Evolutionary conservation across 2,329 filamentous ascomycete species (phyloP).

Genomic region (Sporothrix brunneoviolacea): DNA sequence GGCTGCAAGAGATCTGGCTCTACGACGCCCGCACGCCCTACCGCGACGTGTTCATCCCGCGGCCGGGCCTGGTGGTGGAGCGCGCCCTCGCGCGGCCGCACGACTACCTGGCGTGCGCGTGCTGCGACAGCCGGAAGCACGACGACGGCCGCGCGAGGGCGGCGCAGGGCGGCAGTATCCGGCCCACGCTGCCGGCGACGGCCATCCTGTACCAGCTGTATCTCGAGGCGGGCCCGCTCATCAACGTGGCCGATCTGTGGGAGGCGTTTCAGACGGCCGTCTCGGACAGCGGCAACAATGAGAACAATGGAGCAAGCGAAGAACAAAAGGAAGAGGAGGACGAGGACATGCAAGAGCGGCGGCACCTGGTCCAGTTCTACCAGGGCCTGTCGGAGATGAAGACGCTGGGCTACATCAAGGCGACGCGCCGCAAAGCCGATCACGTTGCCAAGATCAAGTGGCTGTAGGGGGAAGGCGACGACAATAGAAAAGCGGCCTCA

Average conservation of each 20-base stretch:
- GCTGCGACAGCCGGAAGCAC: conserved; percentile 40
- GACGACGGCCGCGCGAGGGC: conserved; percentile 13
- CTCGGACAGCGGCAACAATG: conserved; percentile 20
- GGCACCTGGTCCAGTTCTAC: conserved; percentile 72
- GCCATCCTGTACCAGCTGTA: conserved; percentile 74
- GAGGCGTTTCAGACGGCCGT: conserved; percentile 64
- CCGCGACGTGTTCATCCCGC: conserved; percentile 67
- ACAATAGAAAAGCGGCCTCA: no score
- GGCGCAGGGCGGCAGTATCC: conserved; percentile 40
- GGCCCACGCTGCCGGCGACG: conserved; percentile 59
- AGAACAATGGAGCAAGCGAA: conserved; percentile 21
- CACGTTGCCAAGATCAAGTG: conserved; percentile 89
- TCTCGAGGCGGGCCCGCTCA: conserved; percentile 65
- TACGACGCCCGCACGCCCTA: conserved; percentile 67
- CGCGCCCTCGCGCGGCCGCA: conserved; percentile 65
- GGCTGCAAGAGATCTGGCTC: conserved; percentile 66
- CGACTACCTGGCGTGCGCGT: conserved; percentile 69
- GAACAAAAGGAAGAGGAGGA: conserved; percentile 27
- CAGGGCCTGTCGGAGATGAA: conserved; percentile 76
- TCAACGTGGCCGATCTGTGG: conserved; percentile 77
- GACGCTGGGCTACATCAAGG: conserved; percentile 79
- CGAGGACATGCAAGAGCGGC: conserved; percentile 41
- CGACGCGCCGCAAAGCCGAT: conserved; percentile 84
- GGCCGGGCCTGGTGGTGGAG: conserved; percentile 63
- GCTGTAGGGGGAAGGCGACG: conserved; percentile 34